Conservation (phyloP, 2,329 filamentous ascomycete genomes). For the Botrytis fragariae region DNA sequence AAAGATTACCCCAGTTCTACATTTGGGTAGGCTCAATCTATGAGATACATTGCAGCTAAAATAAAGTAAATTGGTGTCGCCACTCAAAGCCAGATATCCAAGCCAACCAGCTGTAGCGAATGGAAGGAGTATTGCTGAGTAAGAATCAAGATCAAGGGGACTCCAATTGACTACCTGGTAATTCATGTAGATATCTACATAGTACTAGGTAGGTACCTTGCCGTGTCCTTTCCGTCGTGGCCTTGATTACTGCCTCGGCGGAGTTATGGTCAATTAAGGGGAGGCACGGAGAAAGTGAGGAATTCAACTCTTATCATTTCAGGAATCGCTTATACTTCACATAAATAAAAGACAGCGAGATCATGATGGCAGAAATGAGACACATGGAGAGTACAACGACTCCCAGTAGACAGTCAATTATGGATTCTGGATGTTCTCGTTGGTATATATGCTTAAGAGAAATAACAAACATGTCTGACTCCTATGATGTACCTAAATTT, state of each 20-base stretch:
- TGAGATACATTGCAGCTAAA: neutral
- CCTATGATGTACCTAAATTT: neutral
- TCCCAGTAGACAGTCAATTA: neutral
- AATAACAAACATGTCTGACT: neutral
- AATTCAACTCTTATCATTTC: neutral
- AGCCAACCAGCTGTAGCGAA: neutral
- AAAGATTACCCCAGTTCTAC: neutral
- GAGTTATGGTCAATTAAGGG: neutral
- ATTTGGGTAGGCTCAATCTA: neutral
- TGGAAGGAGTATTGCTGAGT: neutral
- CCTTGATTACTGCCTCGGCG: neutral
- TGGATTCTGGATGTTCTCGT: neutral
- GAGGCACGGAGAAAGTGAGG: neutral
- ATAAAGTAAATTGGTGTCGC: too few relatives aligned
- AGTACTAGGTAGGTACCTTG: neutral
- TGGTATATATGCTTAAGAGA: neutral
- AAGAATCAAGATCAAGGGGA: neutral
- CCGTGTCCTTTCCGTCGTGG: neutral
- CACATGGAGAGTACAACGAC: neutral
- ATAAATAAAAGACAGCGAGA: neutral
- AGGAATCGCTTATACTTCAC: neutral
- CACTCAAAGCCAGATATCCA: neutral
- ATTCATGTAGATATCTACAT: neutral
- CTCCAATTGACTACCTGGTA: neutral
- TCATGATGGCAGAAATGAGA: neutral